These are phyloP conservation scores for Suhomyces bribrorum DNA, from an alignment of 1,139 yeast species.

Conservation along the genomic window DNA sequence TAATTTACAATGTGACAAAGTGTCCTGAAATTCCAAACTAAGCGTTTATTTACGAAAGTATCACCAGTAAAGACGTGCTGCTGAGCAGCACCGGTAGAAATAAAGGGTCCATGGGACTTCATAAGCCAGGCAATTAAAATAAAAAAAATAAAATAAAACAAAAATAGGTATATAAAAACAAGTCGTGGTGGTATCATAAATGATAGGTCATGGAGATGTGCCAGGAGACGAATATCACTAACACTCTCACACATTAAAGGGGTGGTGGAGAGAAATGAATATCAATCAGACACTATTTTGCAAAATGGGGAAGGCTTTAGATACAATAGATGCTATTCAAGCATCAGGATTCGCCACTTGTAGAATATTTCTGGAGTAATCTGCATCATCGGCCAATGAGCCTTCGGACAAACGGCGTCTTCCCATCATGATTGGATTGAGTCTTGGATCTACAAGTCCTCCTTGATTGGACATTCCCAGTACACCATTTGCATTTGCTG, in stretches of 20 bases:
- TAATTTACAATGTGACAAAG: too few species aligned
- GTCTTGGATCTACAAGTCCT: slow-evolving; percentile 51
- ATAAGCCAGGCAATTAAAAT: slow-evolving; percentile 5
- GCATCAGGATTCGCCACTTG: slow-evolving; percentile 74
- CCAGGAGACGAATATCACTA: too few species aligned
- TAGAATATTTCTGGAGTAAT: slow-evolving; percentile 69
- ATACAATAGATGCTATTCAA: too few species aligned
- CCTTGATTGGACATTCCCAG: slow-evolving; percentile 9
- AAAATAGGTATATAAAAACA: not conserved
- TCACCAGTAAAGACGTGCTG: not conserved
- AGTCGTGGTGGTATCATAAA: slow-evolving; percentile 5
- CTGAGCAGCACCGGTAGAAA: slow-evolving; percentile 4
- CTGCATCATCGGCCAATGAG: slow-evolving; percentile 75
- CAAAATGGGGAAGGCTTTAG: too few species aligned
- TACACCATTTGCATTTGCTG: slow-evolving; percentile 25
- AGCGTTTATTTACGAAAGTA: not conserved
- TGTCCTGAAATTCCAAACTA: not conserved
- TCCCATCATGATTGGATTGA: slow-evolving; percentile 70
- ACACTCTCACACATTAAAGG: too few species aligned
- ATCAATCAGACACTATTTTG: too few species aligned
- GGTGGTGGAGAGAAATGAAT: too few species aligned
- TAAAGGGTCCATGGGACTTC: slow-evolving; percentile 5
- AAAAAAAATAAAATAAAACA: slow-evolving; percentile 3
- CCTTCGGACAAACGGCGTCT: slow-evolving; percentile 75
- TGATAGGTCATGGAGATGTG: not conserved